These are phyloP conservation scores for Clarireedia hainanense DNA, from an alignment of 2,329 filamentous ascomycete genomes.

Conservation along the genomic window DNA sequence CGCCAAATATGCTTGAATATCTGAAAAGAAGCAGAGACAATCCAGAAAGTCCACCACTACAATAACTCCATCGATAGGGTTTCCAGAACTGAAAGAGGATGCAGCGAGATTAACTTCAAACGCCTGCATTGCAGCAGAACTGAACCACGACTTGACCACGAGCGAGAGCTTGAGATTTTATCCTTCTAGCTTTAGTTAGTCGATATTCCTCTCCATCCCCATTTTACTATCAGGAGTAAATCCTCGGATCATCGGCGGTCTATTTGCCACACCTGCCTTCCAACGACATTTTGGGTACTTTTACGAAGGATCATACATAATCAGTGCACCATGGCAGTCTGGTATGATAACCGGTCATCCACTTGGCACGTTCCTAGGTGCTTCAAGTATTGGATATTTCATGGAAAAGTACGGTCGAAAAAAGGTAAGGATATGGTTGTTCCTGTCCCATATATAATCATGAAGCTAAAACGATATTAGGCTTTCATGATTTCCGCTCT, in stretches of 20 bases:
- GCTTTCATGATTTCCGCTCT: slow-evolving; percentile 14
- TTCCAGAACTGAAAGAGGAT: no score
- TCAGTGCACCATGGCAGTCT: slow-evolving; percentile 24
- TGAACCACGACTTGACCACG: no score
- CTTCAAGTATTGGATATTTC: slow-evolving; percentile 39
- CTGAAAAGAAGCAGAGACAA: no score
- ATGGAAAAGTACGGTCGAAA: slow-evolving; percentile 20
- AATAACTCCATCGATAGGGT: no score
- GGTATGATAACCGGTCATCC: slow-evolving; percentile 22
- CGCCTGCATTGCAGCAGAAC: no score
- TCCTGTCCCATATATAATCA: not conserved
- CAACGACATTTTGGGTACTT: slow-evolving; percentile 16
- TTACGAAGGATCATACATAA: slow-evolving; percentile 17
- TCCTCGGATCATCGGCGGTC: slow-evolving; percentile 18
- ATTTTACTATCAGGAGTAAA: slow-evolving; percentile 24
- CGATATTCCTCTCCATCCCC: slow-evolving; percentile 20
- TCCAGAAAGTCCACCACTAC: no score
- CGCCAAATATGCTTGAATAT: no score
- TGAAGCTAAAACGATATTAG: not conserved
- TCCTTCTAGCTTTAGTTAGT: slow-evolving; percentile 20
- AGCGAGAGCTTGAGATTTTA: slow-evolving; percentile 17
- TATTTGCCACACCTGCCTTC: slow-evolving; percentile 23
- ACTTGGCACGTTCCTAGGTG: slow-evolving; percentile 27
- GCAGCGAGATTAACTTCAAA: no score
- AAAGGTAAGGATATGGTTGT: slow-evolving; percentile 1